Percentiles rank a stretch among this genome's conserved stretches.
These are phyloP conservation scores for Phaeosphaeria sp. DNA, from an alignment of 2,329 filamentous ascomycete genomes.

Conservation along the genomic window DNA sequence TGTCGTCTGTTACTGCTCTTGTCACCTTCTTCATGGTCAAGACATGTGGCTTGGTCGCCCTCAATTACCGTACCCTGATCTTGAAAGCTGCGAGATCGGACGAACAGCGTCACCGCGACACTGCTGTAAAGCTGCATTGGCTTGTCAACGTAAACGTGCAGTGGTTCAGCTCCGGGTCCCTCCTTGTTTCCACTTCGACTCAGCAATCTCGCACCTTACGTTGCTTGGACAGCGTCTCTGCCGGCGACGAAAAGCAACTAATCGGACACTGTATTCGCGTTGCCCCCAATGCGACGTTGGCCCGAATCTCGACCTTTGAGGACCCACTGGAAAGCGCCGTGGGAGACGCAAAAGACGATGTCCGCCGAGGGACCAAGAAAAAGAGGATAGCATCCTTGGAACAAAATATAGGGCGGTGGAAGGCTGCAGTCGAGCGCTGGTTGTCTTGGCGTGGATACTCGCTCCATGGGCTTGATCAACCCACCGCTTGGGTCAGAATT, in stretches of 20 bases:
- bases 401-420: slow-evolving; percentile 45
- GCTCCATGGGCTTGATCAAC: slow-evolving; percentile 31
- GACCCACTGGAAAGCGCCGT: slow-evolving; percentile 27
- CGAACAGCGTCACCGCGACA: slow-evolving; percentile 11
- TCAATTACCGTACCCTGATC: slow-evolving; percentile 48
- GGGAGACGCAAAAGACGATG: slow-evolving; percentile 19
- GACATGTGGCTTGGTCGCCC: slow-evolving; percentile 38
- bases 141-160: slow-evolving; percentile 41
- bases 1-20: slow-evolving; percentile 44
- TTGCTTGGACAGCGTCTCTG: slow-evolving; percentile 23
- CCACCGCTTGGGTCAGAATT: slow-evolving; percentile 41
- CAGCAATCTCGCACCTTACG: slow-evolving; percentile 28
- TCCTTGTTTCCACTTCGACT: slow-evolving; percentile 41
- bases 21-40: slow-evolving; percentile 44
- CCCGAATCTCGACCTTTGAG: slow-evolving; percentile 39
- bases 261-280: slow-evolving; percentile 41
- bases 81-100: slow-evolving; percentile 26
- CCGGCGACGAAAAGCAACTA: slow-evolving; percentile 25
- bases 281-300: slow-evolving; percentile 44
- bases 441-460: slow-evolving; percentile 44
- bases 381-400: slow-evolving; percentile 31
- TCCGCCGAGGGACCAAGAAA: slow-evolving; percentile 26
- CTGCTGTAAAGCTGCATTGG: slow-evolving; percentile 18
- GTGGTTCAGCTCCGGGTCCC: slow-evolving; percentile 44
- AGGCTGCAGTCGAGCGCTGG: slow-evolving; percentile 40